phyloP scores from a whole-genome alignment of 2,329 filamentous ascomycete genomes.

The Sporothrix dimorphospora region DNA sequence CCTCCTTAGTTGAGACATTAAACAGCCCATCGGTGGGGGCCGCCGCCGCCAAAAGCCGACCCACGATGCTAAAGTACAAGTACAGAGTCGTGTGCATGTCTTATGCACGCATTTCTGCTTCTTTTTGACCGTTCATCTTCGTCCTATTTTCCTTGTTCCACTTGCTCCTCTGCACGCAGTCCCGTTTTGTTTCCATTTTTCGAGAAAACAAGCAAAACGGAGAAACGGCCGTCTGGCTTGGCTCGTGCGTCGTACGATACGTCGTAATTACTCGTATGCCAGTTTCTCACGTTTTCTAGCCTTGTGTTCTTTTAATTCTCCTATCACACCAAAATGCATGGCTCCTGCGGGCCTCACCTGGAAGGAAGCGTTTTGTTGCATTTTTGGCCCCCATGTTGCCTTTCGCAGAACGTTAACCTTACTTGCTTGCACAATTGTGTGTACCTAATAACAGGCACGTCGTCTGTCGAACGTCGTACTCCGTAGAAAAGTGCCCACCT shows the following conservation, averaged over 20 bases:
- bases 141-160: background rate
- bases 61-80: background rate
- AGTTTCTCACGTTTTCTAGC: background rate
- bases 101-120: background rate
- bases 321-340: background rate
- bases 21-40: slow-evolving; percentile 4
- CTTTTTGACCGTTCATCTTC: background rate
- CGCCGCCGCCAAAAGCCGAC: background rate
- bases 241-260: slow-evolving; percentile 10
- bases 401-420: background rate
- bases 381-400: slow-evolving; percentile 6
- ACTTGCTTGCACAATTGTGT: background rate
- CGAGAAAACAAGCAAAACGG: background rate
- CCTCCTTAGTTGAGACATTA: slow-evolving; percentile 10
- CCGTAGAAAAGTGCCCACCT: background rate
- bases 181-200: background rate
- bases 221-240: background rate
- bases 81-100: no score
- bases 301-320: background rate
- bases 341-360: background rate
- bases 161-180: slow-evolving; percentile 4
- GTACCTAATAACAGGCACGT: background rate
- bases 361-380: background rate
- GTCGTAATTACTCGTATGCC: background rate
- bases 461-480: background rate